Percentiles rank a stretch among this genome's conserved stretches.
Evolutionary conservation across 768 basidiomycete species (phyloP).

Genomic region (Suillus weaverae): DNA sequence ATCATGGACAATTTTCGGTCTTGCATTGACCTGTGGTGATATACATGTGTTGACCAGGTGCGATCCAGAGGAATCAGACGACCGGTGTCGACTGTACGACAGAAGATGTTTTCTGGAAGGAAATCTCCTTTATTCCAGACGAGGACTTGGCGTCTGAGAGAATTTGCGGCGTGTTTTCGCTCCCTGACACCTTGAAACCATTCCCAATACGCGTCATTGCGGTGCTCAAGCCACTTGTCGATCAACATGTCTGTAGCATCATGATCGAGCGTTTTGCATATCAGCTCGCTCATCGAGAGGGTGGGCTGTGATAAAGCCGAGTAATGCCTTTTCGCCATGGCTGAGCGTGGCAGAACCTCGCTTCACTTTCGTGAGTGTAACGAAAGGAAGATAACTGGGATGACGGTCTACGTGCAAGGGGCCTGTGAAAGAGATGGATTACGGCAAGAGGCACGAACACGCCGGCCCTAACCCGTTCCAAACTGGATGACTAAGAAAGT

Average conservation of each 20-base stretch:
- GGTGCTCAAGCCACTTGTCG: constrained; percentile 82
- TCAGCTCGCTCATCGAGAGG: constrained; percentile 75
- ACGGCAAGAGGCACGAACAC: constrained; percentile 4
- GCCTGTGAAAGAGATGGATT: not conserved
- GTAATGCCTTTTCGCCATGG: constrained; percentile 43
- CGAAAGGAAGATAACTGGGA: not conserved
- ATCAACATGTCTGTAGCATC: constrained; percentile 77
- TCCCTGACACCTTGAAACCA: constrained; percentile 75
- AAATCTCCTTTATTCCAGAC: constrained; percentile 69
- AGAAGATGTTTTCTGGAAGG: constrained; percentile 77
- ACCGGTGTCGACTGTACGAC: constrained; percentile 75
- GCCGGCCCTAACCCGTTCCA: constrained; percentile 27
- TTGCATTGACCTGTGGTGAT: constrained; percentile 74
- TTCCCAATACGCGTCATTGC: constrained; percentile 72
- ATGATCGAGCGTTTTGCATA: constrained; percentile 76
- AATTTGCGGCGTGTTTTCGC: constrained; percentile 55
- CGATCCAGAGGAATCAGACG: constrained; percentile 78
- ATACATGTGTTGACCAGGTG: constrained; percentile 81
- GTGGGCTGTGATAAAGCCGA: constrained; percentile 65
- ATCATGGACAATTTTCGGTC: constrained; percentile 74
- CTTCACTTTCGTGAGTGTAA: not conserved
- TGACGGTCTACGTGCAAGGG: not conserved
- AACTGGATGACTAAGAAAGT: constrained; percentile 2
- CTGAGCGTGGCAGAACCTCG: not conserved
- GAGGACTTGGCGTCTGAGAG: constrained; percentile 50